A percentile compares a stretch with the other conserved stretches of the same genome.
These are phyloP conservation scores for Cladorrhinum sp. DNA, from an alignment of 2,329 filamentous ascomycete genomes.

Conservation along the genomic window DNA sequence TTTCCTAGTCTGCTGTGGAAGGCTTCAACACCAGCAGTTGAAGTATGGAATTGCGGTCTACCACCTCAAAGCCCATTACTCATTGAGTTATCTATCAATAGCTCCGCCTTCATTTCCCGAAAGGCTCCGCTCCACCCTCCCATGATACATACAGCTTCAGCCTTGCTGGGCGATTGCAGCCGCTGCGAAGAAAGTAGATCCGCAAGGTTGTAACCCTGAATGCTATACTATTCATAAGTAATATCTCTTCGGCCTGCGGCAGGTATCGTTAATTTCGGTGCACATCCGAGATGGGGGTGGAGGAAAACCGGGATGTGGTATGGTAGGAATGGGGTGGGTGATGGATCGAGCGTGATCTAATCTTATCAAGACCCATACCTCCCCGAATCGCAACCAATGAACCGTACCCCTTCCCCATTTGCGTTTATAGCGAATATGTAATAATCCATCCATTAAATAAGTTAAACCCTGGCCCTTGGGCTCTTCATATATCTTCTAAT, in stretches of 20 bases:
- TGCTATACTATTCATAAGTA: background rate
- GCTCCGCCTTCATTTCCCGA: background rate
- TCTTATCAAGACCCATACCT: background rate
- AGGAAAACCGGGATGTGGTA: background rate
- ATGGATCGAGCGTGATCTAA: background rate
- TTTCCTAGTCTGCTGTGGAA: no score
- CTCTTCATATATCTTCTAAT: background rate
- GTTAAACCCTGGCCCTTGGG: background rate
- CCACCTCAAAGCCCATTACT: no score
- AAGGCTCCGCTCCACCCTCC: no score
- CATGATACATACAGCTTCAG: background rate
- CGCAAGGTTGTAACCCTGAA: background rate
- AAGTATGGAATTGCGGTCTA: no score
- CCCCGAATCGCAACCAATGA: background rate
- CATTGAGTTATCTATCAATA: no score
- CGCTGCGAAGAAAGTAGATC: background rate
- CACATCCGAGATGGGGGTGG: background rate
- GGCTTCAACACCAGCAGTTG: no score
- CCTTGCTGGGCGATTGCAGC: background rate
- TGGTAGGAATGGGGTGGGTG: background rate
- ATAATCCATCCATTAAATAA: background rate
- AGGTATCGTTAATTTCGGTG: background rate
- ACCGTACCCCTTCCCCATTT: background rate
- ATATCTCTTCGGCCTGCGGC: background rate
- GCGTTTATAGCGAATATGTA: background rate